These are phyloP conservation scores for Casuarina equisetifolia DNA, from an alignment of 306 rosid genomes.

Conservation along the genomic window DNA sequence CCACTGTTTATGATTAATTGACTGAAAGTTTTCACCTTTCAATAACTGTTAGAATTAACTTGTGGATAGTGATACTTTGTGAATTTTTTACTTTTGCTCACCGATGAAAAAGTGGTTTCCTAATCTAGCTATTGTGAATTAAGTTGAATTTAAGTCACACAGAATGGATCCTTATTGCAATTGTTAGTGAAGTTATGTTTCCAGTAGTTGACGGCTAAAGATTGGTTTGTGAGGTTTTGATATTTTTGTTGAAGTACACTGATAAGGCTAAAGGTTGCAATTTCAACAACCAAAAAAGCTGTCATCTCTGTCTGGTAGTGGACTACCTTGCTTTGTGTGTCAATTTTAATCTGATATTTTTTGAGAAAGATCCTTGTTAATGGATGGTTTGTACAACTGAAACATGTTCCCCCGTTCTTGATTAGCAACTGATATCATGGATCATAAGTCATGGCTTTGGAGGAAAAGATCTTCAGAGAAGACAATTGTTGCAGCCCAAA, in stretches of 20 bases:
- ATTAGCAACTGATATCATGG: constrained; percentile 54
- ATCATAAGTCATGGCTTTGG: constrained; percentile 69
- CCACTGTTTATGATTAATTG: not conserved
- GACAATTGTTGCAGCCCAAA: constrained; percentile 42
- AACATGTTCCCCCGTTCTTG: constrained; percentile 17
- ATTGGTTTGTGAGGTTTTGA: not conserved
- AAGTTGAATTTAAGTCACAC: not conserved
- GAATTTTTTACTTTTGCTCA: not conserved
- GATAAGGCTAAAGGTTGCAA: constrained; percentile 1
- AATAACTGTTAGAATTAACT: not conserved
- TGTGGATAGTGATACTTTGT: not conserved
- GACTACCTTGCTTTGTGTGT: not conserved
- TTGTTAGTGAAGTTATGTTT: not conserved
- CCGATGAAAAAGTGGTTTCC: not conserved
- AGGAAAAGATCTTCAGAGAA: constrained; percentile 67
- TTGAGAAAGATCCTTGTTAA: not conserved
- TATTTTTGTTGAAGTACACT: not conserved
- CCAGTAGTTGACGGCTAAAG: not conserved
- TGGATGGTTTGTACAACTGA: constrained; percentile 3
- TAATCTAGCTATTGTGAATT: not conserved
- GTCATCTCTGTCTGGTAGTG: not conserved
- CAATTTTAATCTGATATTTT: not conserved
- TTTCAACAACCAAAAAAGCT: constrained; percentile 4
- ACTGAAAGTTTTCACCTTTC: not conserved
- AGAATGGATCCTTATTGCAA: not conserved